Evolutionary conservation across 2,329 filamentous ascomycete genomes (phyloP), one percentile per base, ranked within the genome.

Genomic region (Colletotrichum sublineola): DNA sequence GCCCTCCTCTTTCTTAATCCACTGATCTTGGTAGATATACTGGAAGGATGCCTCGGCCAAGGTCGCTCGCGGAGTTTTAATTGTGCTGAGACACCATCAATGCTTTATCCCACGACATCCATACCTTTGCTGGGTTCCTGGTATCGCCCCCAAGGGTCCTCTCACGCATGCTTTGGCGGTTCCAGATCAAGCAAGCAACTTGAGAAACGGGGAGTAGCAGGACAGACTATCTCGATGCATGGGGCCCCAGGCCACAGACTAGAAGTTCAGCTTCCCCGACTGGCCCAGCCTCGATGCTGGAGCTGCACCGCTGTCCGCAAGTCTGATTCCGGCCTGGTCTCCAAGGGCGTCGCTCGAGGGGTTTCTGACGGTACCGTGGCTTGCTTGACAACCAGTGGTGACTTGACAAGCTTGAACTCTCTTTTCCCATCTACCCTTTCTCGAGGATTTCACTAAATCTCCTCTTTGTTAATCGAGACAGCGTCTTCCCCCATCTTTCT

Each of bases 311-410:
- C 66, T 52, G 58, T 56, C 38, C 31, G 14, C 29, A 18, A 33
- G 29, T 70, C 70, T 73, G 33, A 42, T 65, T 73, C 66, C 70
- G 70, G 60, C 20, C 60, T 69, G 66, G 66, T 31, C 9, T 24
- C 33, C 31, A 44, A 33, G 40, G 53, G 44, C 46, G 12, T 7
- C 44, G 15, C 15, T 53, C 36, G 48, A 53, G 11, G 38, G 36
- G 50, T 64, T 48, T 64, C 48, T 64, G 48, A 40, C 20, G n/a
- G 33, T 42, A 24, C 50, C 38, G 12, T 50, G 20, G 50, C 38
- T 64, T 64, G 38, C 50, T 36, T 18, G 38, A 9, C 24, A 44
- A 18, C 36, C 38, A 64, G 50, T 33, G 29, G 55, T 29, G 40
- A 31, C 15, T 5, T 33, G 61, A n/a, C 46, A 63, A 53, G 61